A percentile compares a stretch with the other conserved stretches of the same genome.
phyloP scores from a whole-genome alignment of 1,284 basidiomycete species.

The Stereum hirsutum region DNA sequence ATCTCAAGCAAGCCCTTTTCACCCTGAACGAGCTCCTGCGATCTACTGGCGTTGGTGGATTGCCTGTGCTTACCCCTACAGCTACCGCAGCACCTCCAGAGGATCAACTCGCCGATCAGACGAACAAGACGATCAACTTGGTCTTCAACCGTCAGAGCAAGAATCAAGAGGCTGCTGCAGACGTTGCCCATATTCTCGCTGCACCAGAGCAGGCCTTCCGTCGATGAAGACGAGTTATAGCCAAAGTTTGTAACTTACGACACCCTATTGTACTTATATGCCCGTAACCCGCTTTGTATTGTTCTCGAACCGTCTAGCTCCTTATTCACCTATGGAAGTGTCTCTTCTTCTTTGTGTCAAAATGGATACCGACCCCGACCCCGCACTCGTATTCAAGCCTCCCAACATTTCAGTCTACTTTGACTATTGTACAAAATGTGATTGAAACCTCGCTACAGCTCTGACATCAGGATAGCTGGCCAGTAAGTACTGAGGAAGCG shows the following conservation, averaged over 20 bases:
- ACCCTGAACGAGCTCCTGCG: slow-evolving; percentile 34
- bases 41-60: slow-evolving; percentile 41
- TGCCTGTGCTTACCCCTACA: slow-evolving; percentile 26
- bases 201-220: slow-evolving; percentile 12
- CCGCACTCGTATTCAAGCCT: too few relatives aligned
- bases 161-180: slow-evolving; percentile 32
- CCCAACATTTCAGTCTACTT: too few relatives aligned
- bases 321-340: too few relatives aligned
- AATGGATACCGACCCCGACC: too few relatives aligned
- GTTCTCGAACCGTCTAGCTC: too few relatives aligned
- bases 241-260: neutral
- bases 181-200: slow-evolving; percentile 27
- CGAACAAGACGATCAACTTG: slow-evolving; percentile 25
- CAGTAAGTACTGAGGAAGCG: too few relatives aligned
- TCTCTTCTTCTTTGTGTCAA: too few relatives aligned
- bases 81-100: slow-evolving; percentile 17
- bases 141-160: slow-evolving; percentile 30
- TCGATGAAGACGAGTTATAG: slow-evolving; percentile 1
- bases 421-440: too few relatives aligned
- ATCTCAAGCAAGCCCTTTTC: slow-evolving; percentile 35
- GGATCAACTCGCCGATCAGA: slow-evolving; percentile 27
- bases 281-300: too few relatives aligned
- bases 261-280: too few relatives aligned
- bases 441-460: too few relatives aligned
- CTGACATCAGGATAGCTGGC: too few relatives aligned